phyloP scores from a whole-genome alignment of 2,329 filamentous ascomycete species.

The Fusarium tanahbumbuense region DNA sequence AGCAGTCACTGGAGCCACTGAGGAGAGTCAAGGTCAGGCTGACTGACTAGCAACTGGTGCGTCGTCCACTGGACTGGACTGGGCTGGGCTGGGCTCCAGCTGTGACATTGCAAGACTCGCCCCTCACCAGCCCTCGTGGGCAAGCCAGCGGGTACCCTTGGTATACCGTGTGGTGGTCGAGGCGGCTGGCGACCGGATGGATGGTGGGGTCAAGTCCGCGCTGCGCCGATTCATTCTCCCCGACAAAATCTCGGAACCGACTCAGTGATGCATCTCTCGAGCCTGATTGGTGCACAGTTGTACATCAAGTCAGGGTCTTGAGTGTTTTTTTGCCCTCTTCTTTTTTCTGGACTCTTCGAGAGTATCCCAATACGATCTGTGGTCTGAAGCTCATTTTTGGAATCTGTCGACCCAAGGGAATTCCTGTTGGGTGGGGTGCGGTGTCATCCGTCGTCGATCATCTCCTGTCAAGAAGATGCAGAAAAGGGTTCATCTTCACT shows the following conservation, averaged over 20 bases:
- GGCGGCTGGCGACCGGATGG: conserved; percentile 25
- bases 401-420: conserved; percentile 20
- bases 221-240: conserved; percentile 39
- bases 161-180: conserved; percentile 26
- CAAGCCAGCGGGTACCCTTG: conserved; percentile 32
- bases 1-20: conserved; percentile 23
- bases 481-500: conserved; percentile 15
- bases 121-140: conserved; percentile 39
- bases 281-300: conserved; percentile 37
- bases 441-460: conserved; percentile 41
- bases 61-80: conserved; percentile 31
- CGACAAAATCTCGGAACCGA: conserved; percentile 48
- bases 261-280: conserved; percentile 36
- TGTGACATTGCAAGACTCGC: conserved; percentile 34
- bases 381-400: conserved; percentile 21
- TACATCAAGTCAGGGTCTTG: conserved; percentile 31
- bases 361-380: conserved; percentile 5
- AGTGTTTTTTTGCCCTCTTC: conserved; percentile 32
- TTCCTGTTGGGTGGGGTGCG: conserved; percentile 26
- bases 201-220: conserved; percentile 33
- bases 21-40: conserved; percentile 40
- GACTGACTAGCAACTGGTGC: conserved; percentile 32
- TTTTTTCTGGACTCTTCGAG: conserved; percentile 29
- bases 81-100: background rate
- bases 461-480: conserved; percentile 32